Conservation (phyloP, 441 rosid genomes). For the Arabidopsis hybrid region DNA sequence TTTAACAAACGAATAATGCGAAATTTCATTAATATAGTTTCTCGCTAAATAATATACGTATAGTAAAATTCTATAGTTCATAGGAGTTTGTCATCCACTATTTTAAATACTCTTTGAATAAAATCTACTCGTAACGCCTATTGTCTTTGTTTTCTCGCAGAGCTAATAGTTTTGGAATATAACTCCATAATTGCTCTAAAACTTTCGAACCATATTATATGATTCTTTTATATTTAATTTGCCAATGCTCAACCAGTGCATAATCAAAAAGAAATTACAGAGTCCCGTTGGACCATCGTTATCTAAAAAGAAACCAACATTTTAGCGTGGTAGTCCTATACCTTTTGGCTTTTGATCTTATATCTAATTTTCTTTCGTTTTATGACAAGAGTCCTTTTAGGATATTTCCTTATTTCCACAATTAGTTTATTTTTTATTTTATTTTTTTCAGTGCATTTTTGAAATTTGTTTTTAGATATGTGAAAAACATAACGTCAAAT, state of each 20-base stretch:
- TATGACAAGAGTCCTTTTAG: neutral
- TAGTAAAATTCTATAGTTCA: neutral
- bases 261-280: slow-evolving; percentile 4
- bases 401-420: neutral
- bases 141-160: neutral
- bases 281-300: slow-evolving; percentile 25
- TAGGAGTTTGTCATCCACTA: neutral
- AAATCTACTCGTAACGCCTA: neutral
- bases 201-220: neutral
- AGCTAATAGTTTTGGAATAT: slow-evolving; percentile 5
- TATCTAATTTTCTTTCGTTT: neutral
- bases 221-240: neutral
- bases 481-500: neutral
- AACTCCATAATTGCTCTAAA: neutral
- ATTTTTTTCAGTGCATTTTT: neutral
- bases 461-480: neutral
- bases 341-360: neutral
- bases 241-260: slow-evolving; percentile 2
- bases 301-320: slow-evolving; percentile 36
- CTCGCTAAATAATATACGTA: neutral
- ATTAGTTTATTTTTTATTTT: neutral
- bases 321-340: slow-evolving; percentile 5
- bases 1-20: neutral
- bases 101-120: slow-evolving; percentile 9
- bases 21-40: neutral